Evolutionary conservation across 225 moss, liverwort and hornwort genomes (phyloP), one percentile per base, ranked within the genome.

Genomic region (Marchantia polymorpha): DNA sequence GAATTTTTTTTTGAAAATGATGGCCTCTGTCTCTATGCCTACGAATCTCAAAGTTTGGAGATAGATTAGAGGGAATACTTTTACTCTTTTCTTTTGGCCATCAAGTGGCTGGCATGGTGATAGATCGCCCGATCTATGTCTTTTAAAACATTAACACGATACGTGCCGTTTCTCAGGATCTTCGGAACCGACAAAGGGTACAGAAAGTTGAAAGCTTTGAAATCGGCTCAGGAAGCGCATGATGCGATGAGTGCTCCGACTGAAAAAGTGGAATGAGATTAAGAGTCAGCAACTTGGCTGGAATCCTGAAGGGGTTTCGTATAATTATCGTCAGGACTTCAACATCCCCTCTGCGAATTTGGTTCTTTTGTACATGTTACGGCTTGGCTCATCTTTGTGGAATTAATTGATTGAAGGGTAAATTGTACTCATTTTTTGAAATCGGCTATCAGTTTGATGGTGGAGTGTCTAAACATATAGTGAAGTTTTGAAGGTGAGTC

Each of bases 151-250:
- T n/a, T n/a, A n/a, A n/a, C n/a, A n/a, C n/a, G n/a, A n/a, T n/a
- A n/a, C n/a, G n/a, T n/a, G n/a, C n/a, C n/a, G n/a, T 48, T 46
- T 23, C 77, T 48, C 84, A 91, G 91, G 91, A 84, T 91, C 26
- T 91, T 91, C 67, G 91, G 91, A 50, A 91, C 91, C 29, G 91
- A 91, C 73, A 89, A 86, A 82, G 91, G 91, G 22, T 91, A 89
- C 78, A 74, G 89, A 61, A 91, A 89, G 78, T 66, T 91, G 80
- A 91, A 91, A 84, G 89, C 89, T 15, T 82, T 91, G 78, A 90
- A 88, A 80, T 54, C 74, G 13, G 30, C 64, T 47, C 80, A 81
- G 68, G 64, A 65, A 25, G 78, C 67, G 22, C 78, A 78, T 0
- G 75, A 73, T 51, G 64, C 15, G 12, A 26, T 67, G 51, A 86